Conservation (phyloP, 106 monocot genomes). For the Alisma plantagoaquatica region DNA sequence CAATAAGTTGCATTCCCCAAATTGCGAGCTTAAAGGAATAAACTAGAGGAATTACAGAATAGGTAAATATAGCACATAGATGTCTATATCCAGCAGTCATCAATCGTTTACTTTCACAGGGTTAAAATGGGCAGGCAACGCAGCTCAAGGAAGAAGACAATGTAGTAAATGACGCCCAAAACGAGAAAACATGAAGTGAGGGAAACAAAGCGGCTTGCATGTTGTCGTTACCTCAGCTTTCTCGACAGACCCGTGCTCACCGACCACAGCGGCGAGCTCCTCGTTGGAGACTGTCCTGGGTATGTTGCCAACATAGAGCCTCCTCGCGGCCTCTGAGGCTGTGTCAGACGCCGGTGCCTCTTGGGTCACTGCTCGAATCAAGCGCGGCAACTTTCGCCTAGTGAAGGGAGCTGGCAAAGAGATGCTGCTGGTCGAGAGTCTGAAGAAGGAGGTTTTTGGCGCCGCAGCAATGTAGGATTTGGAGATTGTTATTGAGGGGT, state of each 20-base stretch:
- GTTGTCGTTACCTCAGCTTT: slow-evolving; percentile 60
- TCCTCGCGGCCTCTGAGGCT: slow-evolving; percentile 23
- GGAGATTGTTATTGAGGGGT: neutral
- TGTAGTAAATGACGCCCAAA: too few relatives aligned
- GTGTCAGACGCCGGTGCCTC: slow-evolving; percentile 9
- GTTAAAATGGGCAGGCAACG: too few relatives aligned
- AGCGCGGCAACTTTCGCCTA: neutral
- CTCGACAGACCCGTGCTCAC: slow-evolving; percentile 65
- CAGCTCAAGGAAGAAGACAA: too few relatives aligned
- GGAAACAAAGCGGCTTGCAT: neutral
- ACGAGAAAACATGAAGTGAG: neutral
- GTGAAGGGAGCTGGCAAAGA: neutral
- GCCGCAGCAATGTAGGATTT: neutral
- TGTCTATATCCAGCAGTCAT: too few relatives aligned
- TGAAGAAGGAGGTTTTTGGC: neutral
- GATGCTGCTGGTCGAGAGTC: neutral
- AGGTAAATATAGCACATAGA: too few relatives aligned
- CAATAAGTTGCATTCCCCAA: too few relatives aligned
- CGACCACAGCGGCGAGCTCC: slow-evolving; percentile 52
- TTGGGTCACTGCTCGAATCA: slow-evolving; percentile 5
- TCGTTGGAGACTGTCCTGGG: slow-evolving; percentile 48
- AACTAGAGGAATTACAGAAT: too few relatives aligned
- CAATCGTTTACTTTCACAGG: too few relatives aligned
- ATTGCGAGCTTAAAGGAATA: too few relatives aligned
- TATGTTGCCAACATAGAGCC: slow-evolving; percentile 82